These are phyloP conservation scores for Sporothrix brasiliensis DNA, from an alignment of 2,329 filamentous ascomycete genomes.

Conservation along the genomic window DNA sequence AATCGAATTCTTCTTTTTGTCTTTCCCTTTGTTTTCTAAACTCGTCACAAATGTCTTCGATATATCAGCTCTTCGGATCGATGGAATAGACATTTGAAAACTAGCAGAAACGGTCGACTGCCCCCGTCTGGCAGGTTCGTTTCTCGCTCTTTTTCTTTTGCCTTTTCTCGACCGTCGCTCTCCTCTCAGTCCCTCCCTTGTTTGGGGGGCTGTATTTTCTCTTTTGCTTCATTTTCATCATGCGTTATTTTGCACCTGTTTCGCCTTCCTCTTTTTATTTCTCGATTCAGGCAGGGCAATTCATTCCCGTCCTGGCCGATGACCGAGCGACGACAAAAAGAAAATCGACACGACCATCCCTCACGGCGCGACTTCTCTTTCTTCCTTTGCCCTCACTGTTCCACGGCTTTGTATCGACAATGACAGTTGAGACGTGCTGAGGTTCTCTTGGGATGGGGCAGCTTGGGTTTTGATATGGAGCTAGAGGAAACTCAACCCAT, in stretches of 20 bases:
- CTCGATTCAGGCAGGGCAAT: conserved; percentile 27
- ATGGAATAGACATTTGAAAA: conserved; percentile 13
- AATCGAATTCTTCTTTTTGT: conserved; percentile 25
- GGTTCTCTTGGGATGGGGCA: not conserved
- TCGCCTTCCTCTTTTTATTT: conserved; percentile 6
- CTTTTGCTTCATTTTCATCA: conserved; percentile 16
- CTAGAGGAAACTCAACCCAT: not conserved
- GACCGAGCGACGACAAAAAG: conserved; percentile 28
- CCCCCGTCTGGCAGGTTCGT: too few relatives aligned
- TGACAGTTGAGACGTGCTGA: not conserved
- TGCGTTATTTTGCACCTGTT: not conserved
- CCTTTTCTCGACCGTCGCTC: not conserved
- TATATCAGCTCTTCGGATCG: conserved; percentile 21
- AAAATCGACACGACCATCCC: conserved; percentile 18
- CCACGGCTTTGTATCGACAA: conserved; percentile 13
- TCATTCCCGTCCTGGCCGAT: conserved; percentile 16
- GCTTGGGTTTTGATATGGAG: not conserved
- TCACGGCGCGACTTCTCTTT: not conserved
- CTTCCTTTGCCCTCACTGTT: not conserved
- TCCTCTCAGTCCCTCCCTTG: not conserved
- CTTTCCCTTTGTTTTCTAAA: conserved; percentile 16
- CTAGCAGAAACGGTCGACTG: not conserved
- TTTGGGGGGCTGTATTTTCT: conserved; percentile 17
- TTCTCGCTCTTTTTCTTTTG: not conserved
- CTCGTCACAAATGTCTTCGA: conserved; percentile 24